phyloP scores from a whole-genome alignment of 768 basidiomycete species.

The Lactifluus piperatus region DNA sequence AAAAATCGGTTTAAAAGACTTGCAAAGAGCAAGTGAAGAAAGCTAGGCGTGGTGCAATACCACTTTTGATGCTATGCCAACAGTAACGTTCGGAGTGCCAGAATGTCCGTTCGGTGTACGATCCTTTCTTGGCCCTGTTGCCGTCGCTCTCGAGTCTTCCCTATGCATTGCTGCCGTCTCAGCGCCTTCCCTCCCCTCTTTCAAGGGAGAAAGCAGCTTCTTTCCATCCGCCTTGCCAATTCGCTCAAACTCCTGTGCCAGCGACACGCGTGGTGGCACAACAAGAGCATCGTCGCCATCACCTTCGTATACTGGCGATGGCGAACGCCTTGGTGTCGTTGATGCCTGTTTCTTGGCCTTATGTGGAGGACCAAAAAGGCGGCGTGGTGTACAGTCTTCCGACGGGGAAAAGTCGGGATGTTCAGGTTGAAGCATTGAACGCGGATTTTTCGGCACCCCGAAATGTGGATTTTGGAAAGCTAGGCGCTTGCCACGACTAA shows the following conservation, averaged over 20 bases:
- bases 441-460: conserved; percentile 7
- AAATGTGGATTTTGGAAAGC: conserved; percentile 19
- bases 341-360: background rate
- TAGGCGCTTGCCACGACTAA: conserved; percentile 19
- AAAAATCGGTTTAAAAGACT: background rate
- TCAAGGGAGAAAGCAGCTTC: background rate
- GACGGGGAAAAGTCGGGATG: conserved; percentile 21
- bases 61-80: background rate
- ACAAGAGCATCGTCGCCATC: conserved; percentile 3
- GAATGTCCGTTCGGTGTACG: background rate
- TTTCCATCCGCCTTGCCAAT: conserved; percentile 10
- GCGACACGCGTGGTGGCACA: conserved; percentile 5
- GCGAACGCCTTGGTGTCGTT: conserved; percentile 1
- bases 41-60: background rate
- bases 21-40: background rate
- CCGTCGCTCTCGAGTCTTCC: background rate
- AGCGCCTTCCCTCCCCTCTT: background rate
- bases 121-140: background rate
- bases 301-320: conserved; percentile 5
- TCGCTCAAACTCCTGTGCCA: conserved; percentile 16
- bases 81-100: background rate
- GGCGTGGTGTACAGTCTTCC: conserved; percentile 19
- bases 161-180: background rate
- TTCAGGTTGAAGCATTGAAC: conserved; percentile 11
- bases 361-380: conserved; percentile 12